Base-by-base conservation (phyloP, 352 stramenopile genomes). In the Thraustochytrium aureum region DNA sequence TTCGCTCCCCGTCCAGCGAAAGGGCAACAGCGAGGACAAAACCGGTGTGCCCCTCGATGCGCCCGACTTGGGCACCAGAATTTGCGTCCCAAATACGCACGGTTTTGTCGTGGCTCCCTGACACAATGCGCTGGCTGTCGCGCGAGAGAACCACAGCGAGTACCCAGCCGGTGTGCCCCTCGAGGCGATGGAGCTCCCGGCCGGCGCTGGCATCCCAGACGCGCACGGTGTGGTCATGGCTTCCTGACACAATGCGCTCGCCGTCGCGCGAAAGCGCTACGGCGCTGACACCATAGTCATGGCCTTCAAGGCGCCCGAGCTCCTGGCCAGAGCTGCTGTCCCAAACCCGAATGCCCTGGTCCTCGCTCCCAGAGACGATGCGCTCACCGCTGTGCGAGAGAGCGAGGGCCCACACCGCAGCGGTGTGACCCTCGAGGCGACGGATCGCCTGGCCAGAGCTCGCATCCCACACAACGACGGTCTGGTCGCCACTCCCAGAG, bases 21-120 rank as follows among this genome's bases (percentile, higher is more conserved):
- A n/a, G n/a, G 47, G 47, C 47, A 17, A 56, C 47, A 26, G 17
- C 26, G 26, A 17, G 17, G 17, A 56, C 47, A 56, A 26, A 26
- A 22, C 47, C 17, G 26, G 47, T 56, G 47, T 56, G 47, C 26
- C 47, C 47, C 47, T 56, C 26, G 47, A 56, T 17, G 26, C 17
- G 6, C 26, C 7, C 14, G 5, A 72, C 26, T n/a, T 26, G 39
- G 4, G 5, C n/a, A 30, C 64, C 33, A 32, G 5, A 26, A 22
- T 62, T 26, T 5, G 64, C 64, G 35, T 61, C 37, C 64, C 64
- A 74, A 17, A 62, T 61, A n/a, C 64, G 64, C 39, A 74, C 64
- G 5, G 64, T 62, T 5, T 74, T 17, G 64, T 74, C 64, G 35
- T 26, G 5, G 45, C 4, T n/a, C 14, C 64, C 64, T 10, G 26